Conservation (phyloP, 2,329 filamentous ascomycete species). For the Diaporthe nobilis region DNA sequence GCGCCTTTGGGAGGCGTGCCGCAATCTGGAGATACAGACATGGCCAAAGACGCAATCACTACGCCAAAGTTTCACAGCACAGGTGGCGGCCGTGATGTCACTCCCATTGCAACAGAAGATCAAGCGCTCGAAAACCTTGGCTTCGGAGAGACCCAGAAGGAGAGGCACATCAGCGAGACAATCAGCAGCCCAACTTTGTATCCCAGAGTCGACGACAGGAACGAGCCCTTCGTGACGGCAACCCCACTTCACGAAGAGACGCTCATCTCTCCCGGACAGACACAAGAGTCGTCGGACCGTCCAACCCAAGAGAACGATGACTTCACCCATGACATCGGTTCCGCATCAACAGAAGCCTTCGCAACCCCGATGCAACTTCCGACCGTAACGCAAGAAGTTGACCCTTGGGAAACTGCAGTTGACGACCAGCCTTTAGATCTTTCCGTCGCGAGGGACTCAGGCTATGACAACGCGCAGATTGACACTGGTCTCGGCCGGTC, state of each 20-base stretch:
- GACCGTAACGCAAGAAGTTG: not conserved
- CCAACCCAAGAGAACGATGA: not conserved
- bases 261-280: not conserved
- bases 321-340: not conserved
- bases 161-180: not conserved
- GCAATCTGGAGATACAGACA: not conserved
- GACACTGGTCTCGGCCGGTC: conserved; percentile 35
- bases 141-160: conserved; percentile 10
- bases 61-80: not conserved
- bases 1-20: too few species aligned
- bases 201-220: conserved; percentile 8
- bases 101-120: conserved; percentile 20
- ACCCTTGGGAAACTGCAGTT: not conserved
- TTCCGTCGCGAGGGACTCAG: conserved; percentile 2
- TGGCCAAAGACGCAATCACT: not conserved
- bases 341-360: conserved; percentile 25
- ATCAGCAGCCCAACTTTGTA: conserved; percentile 23
- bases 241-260: not conserved
- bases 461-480: conserved; percentile 42
- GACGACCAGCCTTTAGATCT: conserved; percentile 2
- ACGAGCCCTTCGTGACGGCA: conserved; percentile 14
- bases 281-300: not conserved
- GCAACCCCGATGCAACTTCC: conserved; percentile 30
- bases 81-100: not conserved
- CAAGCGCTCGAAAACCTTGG: conserved; percentile 34